Conservation (phyloP, 257 asterid species). For the Nicotiana benthamiana region DNA sequence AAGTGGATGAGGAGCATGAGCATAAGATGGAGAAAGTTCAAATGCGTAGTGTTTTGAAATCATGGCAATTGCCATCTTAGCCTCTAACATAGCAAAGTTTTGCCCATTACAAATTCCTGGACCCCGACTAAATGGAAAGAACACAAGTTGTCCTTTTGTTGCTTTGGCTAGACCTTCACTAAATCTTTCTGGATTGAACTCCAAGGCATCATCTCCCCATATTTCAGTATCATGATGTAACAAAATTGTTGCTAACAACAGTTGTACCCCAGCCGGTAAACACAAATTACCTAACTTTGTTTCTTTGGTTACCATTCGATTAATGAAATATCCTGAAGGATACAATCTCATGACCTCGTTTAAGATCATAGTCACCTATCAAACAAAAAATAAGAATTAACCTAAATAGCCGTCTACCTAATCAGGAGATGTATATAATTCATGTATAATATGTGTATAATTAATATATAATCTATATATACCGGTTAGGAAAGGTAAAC, state of each 20-base stretch:
- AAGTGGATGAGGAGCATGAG: conserved; percentile 15
- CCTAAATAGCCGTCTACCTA: no score
- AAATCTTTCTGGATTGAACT: conserved; percentile 23
- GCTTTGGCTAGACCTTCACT: conserved; percentile 18
- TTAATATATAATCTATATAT: no score
- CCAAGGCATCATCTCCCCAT: conserved; percentile 22
- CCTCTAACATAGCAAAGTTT: conserved; percentile 14
- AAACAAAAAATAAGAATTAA: no score
- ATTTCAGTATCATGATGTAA: conserved; percentile 13
- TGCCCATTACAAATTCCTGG: conserved; percentile 18
- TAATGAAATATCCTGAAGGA: conserved; percentile 8
- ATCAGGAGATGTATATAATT: no score
- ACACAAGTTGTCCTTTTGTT: conserved; percentile 13
- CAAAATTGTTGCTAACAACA: conserved; percentile 7
- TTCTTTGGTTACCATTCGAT: background rate
- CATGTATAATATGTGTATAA: no score
- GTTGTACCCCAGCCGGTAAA: background rate
- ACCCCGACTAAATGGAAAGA: conserved; percentile 17
- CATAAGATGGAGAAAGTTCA: conserved; percentile 14
- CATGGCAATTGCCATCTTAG: conserved; percentile 7
- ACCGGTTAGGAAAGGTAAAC: no score
- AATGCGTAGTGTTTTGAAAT: conserved; percentile 7
- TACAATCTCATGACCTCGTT: conserved; percentile 17
- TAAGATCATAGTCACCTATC: conserved; percentile 12
- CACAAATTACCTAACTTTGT: conserved; percentile 1